Evolutionary conservation across 2,329 filamentous ascomycete species (phyloP).

Genomic region (Fusarium goolgardi): DNA sequence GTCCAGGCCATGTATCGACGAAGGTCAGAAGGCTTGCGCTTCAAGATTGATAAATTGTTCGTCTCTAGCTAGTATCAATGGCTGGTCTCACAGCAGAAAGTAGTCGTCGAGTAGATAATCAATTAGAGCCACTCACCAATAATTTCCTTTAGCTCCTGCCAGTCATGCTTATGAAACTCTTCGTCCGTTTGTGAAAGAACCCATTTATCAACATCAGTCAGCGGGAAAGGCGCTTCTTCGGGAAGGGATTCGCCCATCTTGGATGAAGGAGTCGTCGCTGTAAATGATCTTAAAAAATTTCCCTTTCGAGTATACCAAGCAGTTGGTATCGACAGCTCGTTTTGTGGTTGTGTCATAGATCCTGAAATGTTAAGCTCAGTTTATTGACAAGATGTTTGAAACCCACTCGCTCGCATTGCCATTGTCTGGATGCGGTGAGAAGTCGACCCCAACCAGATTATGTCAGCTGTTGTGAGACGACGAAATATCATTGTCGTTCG

Average conservation of each 20-base stretch:
- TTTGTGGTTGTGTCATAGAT: neutral
- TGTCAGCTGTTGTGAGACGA: constrained; percentile 29
- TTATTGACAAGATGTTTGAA: neutral
- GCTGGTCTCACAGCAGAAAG: neutral
- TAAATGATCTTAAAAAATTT: constrained; percentile 3
- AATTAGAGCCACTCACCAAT: constrained; percentile 62
- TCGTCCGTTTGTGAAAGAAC: constrained; percentile 74
- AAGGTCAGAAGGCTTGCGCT: constrained; percentile 83
- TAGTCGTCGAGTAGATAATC: neutral
- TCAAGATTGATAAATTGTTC: constrained; percentile 78
- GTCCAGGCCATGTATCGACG: constrained; percentile 84
- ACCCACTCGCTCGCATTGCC: constrained; percentile 18
- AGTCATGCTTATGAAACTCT: constrained; percentile 76
- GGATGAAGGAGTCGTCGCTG: constrained; percentile 5
- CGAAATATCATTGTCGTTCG: constrained; percentile 8
- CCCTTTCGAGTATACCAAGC: neutral
- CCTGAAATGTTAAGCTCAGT: neutral
- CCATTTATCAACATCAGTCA: constrained; percentile 69
- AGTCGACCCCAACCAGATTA: constrained; percentile 31
- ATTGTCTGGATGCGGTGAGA: constrained; percentile 35
- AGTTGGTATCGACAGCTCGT: neutral
- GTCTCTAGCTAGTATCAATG: constrained; percentile 52
- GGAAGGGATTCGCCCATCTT: constrained; percentile 56
- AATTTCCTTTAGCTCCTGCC: constrained; percentile 77
- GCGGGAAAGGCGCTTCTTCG: constrained; percentile 65